phyloP scores from a whole-genome alignment of 352 stramenopile species.

The Globisporangium uncinulatum region DNA sequence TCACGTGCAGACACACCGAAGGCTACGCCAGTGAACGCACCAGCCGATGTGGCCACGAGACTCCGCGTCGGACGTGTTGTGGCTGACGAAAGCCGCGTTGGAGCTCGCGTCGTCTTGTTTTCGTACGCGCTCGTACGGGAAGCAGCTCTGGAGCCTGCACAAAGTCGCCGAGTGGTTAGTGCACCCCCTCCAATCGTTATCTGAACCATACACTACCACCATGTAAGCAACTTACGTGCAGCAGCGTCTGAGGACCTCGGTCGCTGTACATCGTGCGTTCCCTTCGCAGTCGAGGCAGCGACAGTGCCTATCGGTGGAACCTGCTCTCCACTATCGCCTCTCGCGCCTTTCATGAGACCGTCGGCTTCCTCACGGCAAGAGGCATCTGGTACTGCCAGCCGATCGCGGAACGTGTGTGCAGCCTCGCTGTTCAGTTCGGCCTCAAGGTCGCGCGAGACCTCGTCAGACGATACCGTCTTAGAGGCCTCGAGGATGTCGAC shows the following conservation, averaged over 20 bases:
- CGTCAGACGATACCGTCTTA: constrained; percentile 34
- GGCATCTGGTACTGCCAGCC: constrained; percentile 12
- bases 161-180: background rate
- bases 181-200: background rate
- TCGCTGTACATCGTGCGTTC: constrained; percentile 1
- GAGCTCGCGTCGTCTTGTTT: background rate
- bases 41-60: background rate
- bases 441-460: constrained; percentile 44
- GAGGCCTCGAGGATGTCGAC: constrained; percentile 55
- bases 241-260: background rate
- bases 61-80: background rate
- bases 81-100: constrained; percentile 1
- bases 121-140: background rate
- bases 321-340: background rate
- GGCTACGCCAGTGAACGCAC: background rate
- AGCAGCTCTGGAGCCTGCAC: background rate
- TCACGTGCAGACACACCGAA: constrained; percentile 1
- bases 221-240: background rate
- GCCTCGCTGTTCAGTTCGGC: constrained; percentile 35
- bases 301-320: background rate
- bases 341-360: background rate
- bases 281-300: background rate
- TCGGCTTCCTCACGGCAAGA: background rate
- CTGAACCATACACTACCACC: background rate
- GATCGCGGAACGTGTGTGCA: constrained; percentile 34